Evolutionary conservation across 257 asterid species (phyloP).

Genomic region (Forsythia suspensa): DNA sequence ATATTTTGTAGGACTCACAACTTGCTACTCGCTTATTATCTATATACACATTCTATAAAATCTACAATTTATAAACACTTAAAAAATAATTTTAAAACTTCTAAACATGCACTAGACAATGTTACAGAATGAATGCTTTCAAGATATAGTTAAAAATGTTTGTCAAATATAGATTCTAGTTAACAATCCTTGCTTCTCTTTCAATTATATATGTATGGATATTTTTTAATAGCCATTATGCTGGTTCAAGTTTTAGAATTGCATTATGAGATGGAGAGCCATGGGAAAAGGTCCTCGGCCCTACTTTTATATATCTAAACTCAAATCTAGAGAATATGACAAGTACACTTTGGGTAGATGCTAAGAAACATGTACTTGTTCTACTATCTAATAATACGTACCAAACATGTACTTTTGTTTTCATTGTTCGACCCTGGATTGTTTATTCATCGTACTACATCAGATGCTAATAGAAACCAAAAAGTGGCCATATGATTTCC

Average conservation of each 20-base stretch:
- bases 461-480: constrained; percentile 46
- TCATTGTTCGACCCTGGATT: background rate
- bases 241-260: constrained; percentile 40
- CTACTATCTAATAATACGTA: background rate
- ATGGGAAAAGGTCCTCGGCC: constrained; percentile 74
- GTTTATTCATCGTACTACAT: background rate
- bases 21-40: too few species aligned
- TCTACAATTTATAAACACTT: too few species aligned
- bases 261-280: constrained; percentile 44
- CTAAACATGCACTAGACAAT: too few species aligned
- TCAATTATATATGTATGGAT: constrained; percentile 17
- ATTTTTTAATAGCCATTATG: constrained; percentile 55
- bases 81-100: too few species aligned
- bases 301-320: constrained; percentile 56
- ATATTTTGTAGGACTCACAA: too few species aligned
- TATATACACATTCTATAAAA: too few species aligned
- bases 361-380: constrained; percentile 51
- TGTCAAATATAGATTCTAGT: background rate
- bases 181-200: background rate
- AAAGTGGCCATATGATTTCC: constrained; percentile 87
- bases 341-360: constrained; percentile 55
- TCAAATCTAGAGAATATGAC: constrained; percentile 33
- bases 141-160: background rate
- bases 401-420: background rate
- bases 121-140: too few species aligned